phyloP scores from a whole-genome alignment of 495 filamentous ascomycete species.

The Aspergillus baeticus region DNA sequence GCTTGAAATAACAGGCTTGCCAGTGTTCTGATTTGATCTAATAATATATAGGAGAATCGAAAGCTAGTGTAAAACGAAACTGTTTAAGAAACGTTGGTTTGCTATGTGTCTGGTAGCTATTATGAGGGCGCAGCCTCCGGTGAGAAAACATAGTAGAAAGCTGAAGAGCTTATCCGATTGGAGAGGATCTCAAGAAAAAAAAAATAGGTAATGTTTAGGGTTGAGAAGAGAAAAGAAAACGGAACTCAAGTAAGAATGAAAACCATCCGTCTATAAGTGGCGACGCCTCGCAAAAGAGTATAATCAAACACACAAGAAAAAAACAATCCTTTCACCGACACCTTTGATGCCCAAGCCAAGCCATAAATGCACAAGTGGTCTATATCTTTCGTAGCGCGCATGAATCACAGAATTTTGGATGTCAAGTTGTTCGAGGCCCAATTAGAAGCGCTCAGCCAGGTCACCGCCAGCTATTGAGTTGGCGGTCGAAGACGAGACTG shows the following conservation, averaged over 20 bases:
- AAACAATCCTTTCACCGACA: constrained; percentile 22
- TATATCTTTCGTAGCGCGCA: constrained; percentile 47
- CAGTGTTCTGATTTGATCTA: too few relatives aligned
- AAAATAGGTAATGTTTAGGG: constrained; percentile 7
- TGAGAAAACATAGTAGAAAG: neutral
- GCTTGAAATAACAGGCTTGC: too few relatives aligned
- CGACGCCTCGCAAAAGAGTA: constrained; percentile 34
- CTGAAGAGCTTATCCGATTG: constrained; percentile 11
- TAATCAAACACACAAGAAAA: constrained; percentile 21
- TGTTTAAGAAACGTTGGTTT: too few relatives aligned
- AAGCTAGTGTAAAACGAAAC: too few relatives aligned
- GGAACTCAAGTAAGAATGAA: constrained; percentile 22
- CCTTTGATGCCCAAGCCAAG: constrained; percentile 29
- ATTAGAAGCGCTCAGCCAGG: constrained; percentile 41
- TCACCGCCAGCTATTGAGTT: constrained; percentile 48
- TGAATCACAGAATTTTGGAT: constrained; percentile 24
- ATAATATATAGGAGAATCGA: too few relatives aligned
- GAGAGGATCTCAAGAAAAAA: constrained; percentile 9
- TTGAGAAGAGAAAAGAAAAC: constrained; percentile 15
- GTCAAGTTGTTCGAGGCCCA: neutral
- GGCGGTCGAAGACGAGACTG: constrained; percentile 50
- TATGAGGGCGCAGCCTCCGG: neutral
- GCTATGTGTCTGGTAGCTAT: neutral
- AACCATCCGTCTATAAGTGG: constrained; percentile 35
- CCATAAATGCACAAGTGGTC: constrained; percentile 44